Conservation (phyloP, 2,329 filamentous ascomycete species). For the Thermomyces lanuginosus region DNA sequence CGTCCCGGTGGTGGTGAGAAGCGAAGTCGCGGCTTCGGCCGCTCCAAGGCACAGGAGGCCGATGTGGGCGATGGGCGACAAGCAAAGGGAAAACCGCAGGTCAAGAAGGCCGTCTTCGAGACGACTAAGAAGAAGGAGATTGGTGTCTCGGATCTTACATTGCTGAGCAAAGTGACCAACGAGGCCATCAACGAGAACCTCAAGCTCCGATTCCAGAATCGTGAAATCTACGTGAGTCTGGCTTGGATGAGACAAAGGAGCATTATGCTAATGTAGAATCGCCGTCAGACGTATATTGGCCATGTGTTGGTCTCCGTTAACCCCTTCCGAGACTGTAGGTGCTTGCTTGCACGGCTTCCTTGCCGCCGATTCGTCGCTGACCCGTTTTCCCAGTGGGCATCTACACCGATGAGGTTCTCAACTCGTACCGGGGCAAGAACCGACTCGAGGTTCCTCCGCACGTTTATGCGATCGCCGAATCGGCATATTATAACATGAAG, state of each 20-base stretch:
- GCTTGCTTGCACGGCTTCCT: slow-evolving; percentile 2
- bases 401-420: slow-evolving; percentile 85
- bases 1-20: slow-evolving; percentile 27
- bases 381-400: slow-evolving; percentile 55
- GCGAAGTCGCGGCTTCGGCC: slow-evolving; percentile 26
- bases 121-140: slow-evolving; percentile 98
- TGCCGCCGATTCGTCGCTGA: slow-evolving; percentile 17
- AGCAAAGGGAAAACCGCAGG: slow-evolving; percentile 44
- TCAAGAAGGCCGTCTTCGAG: slow-evolving; percentile 93
- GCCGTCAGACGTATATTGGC: slow-evolving; percentile 77
- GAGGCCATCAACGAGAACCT: slow-evolving; percentile 98
- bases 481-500: slow-evolving; percentile 99
- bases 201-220: slow-evolving; percentile 94
- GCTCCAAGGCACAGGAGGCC: slow-evolving; percentile 24
- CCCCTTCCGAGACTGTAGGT: slow-evolving; percentile 73
- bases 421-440: slow-evolving; percentile 94
- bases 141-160: slow-evolving; percentile 88
- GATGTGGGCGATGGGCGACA: slow-evolving; percentile 29
- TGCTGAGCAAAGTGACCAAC: slow-evolving; percentile 97
- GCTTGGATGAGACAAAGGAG: slow-evolving; percentile 1
- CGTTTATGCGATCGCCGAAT: slow-evolving; percentile 93
- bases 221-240: slow-evolving; percentile 68
- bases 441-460: slow-evolving; percentile 83
- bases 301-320: slow-evolving; percentile 99
- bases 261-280: slow-evolving; percentile 1